Evolutionary conservation across 768 basidiomycete species (phyloP).

Genomic region (Pholiota microspora): DNA sequence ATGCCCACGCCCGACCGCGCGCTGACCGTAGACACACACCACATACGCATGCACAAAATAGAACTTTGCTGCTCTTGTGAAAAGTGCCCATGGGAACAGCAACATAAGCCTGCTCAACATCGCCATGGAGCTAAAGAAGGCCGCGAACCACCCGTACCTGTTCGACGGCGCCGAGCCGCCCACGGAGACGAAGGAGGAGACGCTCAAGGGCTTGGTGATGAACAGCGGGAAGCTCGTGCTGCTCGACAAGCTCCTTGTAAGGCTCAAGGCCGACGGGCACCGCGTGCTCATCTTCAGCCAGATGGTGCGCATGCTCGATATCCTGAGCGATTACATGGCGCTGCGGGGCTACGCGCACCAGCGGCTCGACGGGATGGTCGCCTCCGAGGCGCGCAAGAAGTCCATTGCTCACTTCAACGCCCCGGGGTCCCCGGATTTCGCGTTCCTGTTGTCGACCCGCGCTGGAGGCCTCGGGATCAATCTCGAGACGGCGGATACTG

Average conservation of each 20-base stretch:
- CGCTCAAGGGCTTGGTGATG: constrained; percentile 95
- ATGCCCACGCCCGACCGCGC: too few species aligned
- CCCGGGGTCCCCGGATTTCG: constrained; percentile 91
- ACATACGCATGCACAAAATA: too few species aligned
- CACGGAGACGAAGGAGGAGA: constrained; percentile 68
- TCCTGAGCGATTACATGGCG: constrained; percentile 95
- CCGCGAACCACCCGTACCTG: constrained; percentile 95
- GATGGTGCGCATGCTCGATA: constrained; percentile 99
- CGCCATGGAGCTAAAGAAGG: constrained; percentile 98
- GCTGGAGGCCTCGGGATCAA: constrained; percentile 99
- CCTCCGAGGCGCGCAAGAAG: constrained; percentile 90
- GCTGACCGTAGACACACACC: too few species aligned
- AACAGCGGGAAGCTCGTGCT: constrained; percentile 98
- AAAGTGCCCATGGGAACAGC: constrained; percentile 84
- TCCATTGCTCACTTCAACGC: constrained; percentile 97
- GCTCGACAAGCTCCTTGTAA: constrained; percentile 92
- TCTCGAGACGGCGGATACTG: constrained; percentile 97
- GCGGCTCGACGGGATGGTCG: constrained; percentile 92
- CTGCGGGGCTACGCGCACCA: constrained; percentile 90
- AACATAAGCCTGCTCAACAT: constrained; percentile 97
- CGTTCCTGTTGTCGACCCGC: constrained; percentile 93
- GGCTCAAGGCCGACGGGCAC: constrained; percentile 89
- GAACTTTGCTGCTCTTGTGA: constrained; percentile 93
- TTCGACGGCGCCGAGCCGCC: constrained; percentile 91
- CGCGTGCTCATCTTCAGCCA: constrained; percentile 99